Evolutionary conservation across 1,139 yeast species (phyloP), one percentile per base, ranked within the genome.

Genomic region (Eremothecium gossypii): DNA sequence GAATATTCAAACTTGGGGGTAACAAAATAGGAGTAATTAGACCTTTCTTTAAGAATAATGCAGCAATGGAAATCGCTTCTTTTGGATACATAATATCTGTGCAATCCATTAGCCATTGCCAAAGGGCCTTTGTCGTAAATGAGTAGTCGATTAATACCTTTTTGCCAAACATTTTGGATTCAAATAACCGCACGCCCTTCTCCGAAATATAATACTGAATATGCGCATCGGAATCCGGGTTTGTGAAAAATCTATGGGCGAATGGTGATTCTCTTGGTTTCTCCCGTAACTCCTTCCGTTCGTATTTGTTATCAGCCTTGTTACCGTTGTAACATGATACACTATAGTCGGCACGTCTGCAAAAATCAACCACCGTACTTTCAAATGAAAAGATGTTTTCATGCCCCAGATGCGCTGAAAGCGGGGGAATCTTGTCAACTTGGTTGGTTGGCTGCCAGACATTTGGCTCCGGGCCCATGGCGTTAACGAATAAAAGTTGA

Each of bases 71-170:
- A 0, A 67, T 55, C 0, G 91, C 95, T 48, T 85, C 94, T 3
- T 66, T 64, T 0, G 66, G 59, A 41, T 71, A 69, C 48, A 79
- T 62, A 1, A 80, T 67, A 54, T 85, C 93, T 0, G 95, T 82
- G 56, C 96, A 89, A 49, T 89, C 97, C 74, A 81, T 71, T 12
- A 89, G 54, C 96, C 96, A 91, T 55, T 86, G 96, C 61, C 79
- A 71, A 1, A 83, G 68, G 0, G 94, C 82, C 52, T 83, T 83
- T 0, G 96, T 95, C 1, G 84, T 71, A 46, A 84, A 70, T 42
- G 78, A 73, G 52, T 71, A 71, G 12, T 68, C 66, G 2, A 72
- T 54, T 7, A 40, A 41, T 2, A 57, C 51, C 8, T 59, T 49
- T 3, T 47, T 46, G 5, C 58, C 62, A 43, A 76, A 66, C 0